Conservation (phyloP, 106 monocot species). For the Allium cepa region DNA sequence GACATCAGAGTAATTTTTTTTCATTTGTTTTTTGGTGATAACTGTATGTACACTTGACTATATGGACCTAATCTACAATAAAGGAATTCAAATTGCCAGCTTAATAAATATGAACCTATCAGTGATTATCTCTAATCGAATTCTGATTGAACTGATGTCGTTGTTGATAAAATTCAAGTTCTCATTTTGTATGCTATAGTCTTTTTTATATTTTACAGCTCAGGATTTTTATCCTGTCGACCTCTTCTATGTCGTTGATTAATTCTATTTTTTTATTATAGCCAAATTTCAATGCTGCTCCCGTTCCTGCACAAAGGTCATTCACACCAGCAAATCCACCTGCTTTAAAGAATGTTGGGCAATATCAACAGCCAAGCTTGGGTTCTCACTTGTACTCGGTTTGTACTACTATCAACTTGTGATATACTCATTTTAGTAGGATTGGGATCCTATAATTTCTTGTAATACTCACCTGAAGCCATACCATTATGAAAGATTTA, state of each 20-base stretch:
- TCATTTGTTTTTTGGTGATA: too few relatives aligned
- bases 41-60: too few relatives aligned
- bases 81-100: too few relatives aligned
- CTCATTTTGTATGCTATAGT: too few relatives aligned
- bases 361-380: constrained; percentile 66
- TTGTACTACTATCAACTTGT: not conserved
- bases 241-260: not conserved
- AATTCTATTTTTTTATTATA: constrained; percentile 9
- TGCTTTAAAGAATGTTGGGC: constrained; percentile 65
- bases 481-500: too few relatives aligned
- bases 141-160: too few relatives aligned
- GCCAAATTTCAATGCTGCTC: constrained; percentile 32
- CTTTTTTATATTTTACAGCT: not conserved
- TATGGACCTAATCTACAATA: too few relatives aligned
- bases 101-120: too few relatives aligned
- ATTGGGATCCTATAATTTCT: not conserved
- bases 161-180: too few relatives aligned
- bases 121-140: too few relatives aligned
- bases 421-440: not conserved
- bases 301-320: constrained; percentile 39
- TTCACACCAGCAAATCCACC: constrained; percentile 63
- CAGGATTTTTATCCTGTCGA: not conserved
- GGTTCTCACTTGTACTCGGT: constrained; percentile 77
- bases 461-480: not conserved
- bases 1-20: too few relatives aligned